phyloP scores from a whole-genome alignment of 2,329 filamentous ascomycete genomes.

The Aurifilum marmelostoma region DNA sequence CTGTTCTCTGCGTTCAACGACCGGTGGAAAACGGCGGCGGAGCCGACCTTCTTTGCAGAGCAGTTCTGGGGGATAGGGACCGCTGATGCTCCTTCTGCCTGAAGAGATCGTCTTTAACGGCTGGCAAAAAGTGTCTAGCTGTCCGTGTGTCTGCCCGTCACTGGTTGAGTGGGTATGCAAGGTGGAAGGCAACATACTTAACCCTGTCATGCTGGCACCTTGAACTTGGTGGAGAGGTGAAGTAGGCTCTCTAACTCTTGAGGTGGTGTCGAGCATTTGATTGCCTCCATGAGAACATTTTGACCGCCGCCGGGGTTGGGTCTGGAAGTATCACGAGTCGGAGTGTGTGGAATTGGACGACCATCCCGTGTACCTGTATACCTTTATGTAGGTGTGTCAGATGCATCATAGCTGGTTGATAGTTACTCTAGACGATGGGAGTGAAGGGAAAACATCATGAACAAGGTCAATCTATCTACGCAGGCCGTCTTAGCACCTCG shows the following conservation, averaged over 20 bases:
- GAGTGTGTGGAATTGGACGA: background rate
- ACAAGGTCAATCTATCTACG: too few relatives aligned
- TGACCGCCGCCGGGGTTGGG: background rate
- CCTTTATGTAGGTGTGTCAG: background rate
- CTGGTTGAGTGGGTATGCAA: background rate
- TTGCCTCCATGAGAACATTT: background rate
- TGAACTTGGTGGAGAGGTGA: background rate
- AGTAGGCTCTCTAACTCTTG: background rate
- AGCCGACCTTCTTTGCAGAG: slow-evolving; percentile 70
- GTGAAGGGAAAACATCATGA: background rate
- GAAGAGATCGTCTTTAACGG: background rate
- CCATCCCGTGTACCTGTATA: background rate
- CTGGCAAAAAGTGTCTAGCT: background rate
- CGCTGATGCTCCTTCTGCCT: slow-evolving; percentile 28
- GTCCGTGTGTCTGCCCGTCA: background rate
- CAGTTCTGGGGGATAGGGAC: slow-evolving; percentile 71
- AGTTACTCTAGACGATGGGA: background rate
- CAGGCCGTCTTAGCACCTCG: too few relatives aligned
- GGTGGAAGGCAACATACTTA: background rate
- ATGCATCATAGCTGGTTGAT: background rate
- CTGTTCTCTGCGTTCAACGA: slow-evolving; percentile 83
- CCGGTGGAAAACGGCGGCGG: slow-evolving; percentile 71
- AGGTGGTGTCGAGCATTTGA: background rate
- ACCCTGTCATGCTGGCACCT: background rate
- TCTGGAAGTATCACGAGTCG: background rate